Evolutionary conservation across 2,329 filamentous ascomycete species (phyloP).

Genomic region (Elsinoe fawcettii): DNA sequence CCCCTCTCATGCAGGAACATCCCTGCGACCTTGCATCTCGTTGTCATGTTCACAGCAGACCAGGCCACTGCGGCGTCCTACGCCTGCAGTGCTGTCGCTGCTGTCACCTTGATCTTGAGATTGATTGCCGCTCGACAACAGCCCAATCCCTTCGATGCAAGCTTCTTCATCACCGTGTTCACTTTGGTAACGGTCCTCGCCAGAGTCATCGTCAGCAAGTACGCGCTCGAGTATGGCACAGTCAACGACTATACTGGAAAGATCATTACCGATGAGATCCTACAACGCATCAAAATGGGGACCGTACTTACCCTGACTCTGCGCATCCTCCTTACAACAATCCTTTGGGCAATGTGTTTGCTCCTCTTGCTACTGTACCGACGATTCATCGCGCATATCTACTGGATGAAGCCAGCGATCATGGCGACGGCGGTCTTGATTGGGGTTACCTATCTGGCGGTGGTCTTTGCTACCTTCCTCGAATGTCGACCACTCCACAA

Average conservation of each 20-base stretch:
- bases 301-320: constrained; percentile 4
- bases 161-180: constrained; percentile 13
- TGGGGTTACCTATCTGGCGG: constrained; percentile 26
- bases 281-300: not conserved
- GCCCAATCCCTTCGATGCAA: constrained; percentile 3
- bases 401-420: constrained; percentile 13
- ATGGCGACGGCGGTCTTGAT: constrained; percentile 22
- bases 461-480: constrained; percentile 31
- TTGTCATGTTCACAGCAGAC: not conserved
- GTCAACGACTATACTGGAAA: constrained; percentile 1
- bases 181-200: not conserved
- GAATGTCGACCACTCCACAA: constrained; percentile 32
- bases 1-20: not conserved
- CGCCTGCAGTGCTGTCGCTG: constrained; percentile 2
- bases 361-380: constrained; percentile 10
- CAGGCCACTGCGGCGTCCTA: constrained; percentile 3
- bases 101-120: constrained; percentile 5
- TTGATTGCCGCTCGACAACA: constrained; percentile 8
- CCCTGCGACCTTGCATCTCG: not conserved
- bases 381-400: constrained; percentile 7
- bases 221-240: constrained; percentile 5
- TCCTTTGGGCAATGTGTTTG: constrained; percentile 6
- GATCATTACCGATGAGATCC: not conserved
- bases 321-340: constrained; percentile 7
- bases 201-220: not conserved